Percentiles rank a stretch among this genome's conserved stretches.
Conservation (phyloP, 192 early-diverging fungal species). For the Cetraspora pellucida region DNA sequence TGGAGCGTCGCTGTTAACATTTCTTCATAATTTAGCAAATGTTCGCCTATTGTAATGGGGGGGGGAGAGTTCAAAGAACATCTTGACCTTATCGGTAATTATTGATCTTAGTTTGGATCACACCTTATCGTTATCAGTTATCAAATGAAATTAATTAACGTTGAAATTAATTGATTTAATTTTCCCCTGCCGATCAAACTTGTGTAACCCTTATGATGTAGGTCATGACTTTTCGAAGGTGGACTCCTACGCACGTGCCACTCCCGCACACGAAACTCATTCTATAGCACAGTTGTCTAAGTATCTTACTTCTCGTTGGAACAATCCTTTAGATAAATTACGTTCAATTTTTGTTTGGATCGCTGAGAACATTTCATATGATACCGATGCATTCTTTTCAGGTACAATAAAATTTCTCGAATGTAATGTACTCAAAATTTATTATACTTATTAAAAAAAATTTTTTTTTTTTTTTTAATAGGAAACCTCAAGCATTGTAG, state of each 20-base stretch:
- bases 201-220: not conserved
- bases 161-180: not conserved
- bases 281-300: slow-evolving; percentile 36
- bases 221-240: slow-evolving; percentile 42
- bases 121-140: no score
- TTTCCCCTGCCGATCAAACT: not conserved
- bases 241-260: slow-evolving; percentile 44
- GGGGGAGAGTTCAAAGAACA: not conserved
- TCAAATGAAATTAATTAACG: not conserved
- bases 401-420: no score
- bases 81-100: slow-evolving; percentile 20
- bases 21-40: not conserved
- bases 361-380: slow-evolving; percentile 54
- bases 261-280: slow-evolving; percentile 33
- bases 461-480: not conserved
- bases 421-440: no score
- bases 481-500: not conserved
- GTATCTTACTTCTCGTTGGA: slow-evolving; percentile 51
- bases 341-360: slow-evolving; percentile 60
- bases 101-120: no score
- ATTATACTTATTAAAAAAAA: no score
- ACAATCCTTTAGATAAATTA: slow-evolving; percentile 45
- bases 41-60: not conserved
- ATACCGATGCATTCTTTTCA: slow-evolving; percentile 46
- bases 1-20: no score